Percentiles rank a stretch among this genome's conserved stretches.
phyloP scores from a whole-genome alignment of 2,329 filamentous ascomycete genomes.

The Calonectria hawksworthii region DNA sequence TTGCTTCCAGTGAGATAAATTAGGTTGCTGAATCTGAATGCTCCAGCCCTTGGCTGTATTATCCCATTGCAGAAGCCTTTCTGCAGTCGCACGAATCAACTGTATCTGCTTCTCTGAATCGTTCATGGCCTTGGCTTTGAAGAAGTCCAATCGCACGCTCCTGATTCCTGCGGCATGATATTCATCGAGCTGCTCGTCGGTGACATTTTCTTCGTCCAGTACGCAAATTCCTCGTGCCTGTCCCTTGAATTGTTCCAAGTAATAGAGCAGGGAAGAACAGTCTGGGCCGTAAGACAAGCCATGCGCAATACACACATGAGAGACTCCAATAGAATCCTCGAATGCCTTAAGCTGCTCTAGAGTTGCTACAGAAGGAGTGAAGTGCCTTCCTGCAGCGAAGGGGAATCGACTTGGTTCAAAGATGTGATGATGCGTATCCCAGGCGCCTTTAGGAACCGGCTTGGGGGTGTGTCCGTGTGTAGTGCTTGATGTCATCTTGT shows the following conservation, averaged over 20 bases:
- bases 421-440: conserved; percentile 27
- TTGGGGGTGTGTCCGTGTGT: conserved; percentile 34
- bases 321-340: conserved; percentile 22
- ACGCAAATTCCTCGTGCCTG: conserved; percentile 23
- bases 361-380: conserved; percentile 21
- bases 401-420: conserved; percentile 22
- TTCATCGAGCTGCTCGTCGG: conserved; percentile 9
- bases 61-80: conserved; percentile 13
- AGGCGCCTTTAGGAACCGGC: conserved; percentile 13
- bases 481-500: not conserved
- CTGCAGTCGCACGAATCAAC: conserved; percentile 14
- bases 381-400: conserved; percentile 18
- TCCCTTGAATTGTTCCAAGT: conserved; percentile 19
- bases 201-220: conserved; percentile 23
- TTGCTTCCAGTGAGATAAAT: conserved; percentile 16
- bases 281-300: conserved; percentile 19
- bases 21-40: conserved; percentile 24
- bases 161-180: conserved; percentile 22
- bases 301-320: conserved; percentile 25
- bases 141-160: conserved; percentile 25
- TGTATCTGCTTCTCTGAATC: conserved; percentile 18
- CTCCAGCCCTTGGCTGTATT: conserved; percentile 17
- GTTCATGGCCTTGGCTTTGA: conserved; percentile 22
- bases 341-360: conserved; percentile 17
- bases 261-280: conserved; percentile 21